These are phyloP conservation scores for Solanum tarijense DNA, from an alignment of 257 asterid species.

Conservation along the genomic window DNA sequence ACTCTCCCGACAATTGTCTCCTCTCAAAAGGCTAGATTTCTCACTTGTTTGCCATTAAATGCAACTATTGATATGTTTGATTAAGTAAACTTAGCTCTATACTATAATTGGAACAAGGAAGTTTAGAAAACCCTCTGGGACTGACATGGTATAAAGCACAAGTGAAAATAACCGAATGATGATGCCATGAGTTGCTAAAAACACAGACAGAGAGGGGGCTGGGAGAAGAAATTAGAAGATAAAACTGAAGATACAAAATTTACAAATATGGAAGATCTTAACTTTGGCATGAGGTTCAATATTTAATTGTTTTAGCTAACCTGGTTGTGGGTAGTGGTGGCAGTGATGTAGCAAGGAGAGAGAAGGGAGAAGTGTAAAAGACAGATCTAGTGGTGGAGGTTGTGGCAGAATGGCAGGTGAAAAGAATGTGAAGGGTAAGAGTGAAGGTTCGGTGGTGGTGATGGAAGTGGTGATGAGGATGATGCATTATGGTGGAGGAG, in stretches of 20 bases:
- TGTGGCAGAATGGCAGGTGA: not conserved
- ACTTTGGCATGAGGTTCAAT: not conserved
- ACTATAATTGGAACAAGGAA: not conserved
- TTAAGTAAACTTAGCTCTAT: not conserved
- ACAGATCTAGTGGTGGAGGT: not conserved
- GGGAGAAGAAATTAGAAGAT: not conserved
- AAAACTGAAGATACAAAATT: not conserved
- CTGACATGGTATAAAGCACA: not conserved
- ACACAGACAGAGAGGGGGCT: not conserved
- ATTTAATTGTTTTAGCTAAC: not conserved
- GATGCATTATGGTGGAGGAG: not conserved
- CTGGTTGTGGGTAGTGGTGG: not conserved
- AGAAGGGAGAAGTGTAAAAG: not conserved
- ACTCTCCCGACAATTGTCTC: not conserved
- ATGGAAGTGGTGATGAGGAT: not conserved
- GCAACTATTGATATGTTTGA: not conserved
- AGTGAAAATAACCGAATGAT: not conserved
- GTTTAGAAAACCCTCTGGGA: not conserved
- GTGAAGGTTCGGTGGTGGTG: not conserved
- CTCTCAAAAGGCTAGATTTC: not conserved
- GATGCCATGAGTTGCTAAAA: not conserved
- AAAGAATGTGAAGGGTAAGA: not conserved
- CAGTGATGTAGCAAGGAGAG: not conserved
- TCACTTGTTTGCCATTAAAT: not conserved
- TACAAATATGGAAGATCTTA: not conserved